Evolutionary conservation across 208 protist species (phyloP).

Genomic region (Wallacemonas rigidus): DNA sequence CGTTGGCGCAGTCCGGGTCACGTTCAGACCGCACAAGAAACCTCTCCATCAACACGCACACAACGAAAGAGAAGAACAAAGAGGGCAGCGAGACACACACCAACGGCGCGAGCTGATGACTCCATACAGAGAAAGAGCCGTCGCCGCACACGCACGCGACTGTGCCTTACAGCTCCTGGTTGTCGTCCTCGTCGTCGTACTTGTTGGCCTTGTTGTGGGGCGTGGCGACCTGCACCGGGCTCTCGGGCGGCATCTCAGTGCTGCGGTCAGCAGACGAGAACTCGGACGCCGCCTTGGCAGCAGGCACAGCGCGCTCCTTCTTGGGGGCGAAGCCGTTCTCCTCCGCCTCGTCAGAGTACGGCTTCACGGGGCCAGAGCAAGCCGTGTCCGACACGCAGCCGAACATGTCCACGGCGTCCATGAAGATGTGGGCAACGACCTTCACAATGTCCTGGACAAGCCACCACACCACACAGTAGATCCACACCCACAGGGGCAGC

Average conservation of each 20-base stretch:
- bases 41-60: too few relatives aligned
- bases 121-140: too few relatives aligned
- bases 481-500: constrained; percentile 87
- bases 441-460: constrained; percentile 86
- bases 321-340: background rate
- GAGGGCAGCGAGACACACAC: too few relatives aligned
- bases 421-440: constrained; percentile 66
- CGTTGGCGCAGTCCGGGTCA: too few relatives aligned
- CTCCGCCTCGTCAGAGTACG: too few relatives aligned
- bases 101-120: too few relatives aligned
- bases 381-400: constrained; percentile 42
- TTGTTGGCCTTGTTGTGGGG: constrained; percentile 18
- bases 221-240: constrained; percentile 23
- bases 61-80: too few relatives aligned
- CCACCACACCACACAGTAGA: constrained; percentile 93
- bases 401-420: constrained; percentile 78
- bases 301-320: background rate
- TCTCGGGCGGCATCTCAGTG: background rate
- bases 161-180: constrained; percentile 2
- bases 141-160: too few relatives aligned
- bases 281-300: background rate
- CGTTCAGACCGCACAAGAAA: too few relatives aligned
- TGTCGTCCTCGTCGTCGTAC: constrained; percentile 12
- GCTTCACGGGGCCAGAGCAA: too few relatives aligned
- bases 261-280: background rate